A percentile compares a stretch with the other conserved stretches of the same genome.
phyloP scores from a whole-genome alignment of 2,329 filamentous ascomycete genomes.

The Colletotrichum chlorophyti region DNA sequence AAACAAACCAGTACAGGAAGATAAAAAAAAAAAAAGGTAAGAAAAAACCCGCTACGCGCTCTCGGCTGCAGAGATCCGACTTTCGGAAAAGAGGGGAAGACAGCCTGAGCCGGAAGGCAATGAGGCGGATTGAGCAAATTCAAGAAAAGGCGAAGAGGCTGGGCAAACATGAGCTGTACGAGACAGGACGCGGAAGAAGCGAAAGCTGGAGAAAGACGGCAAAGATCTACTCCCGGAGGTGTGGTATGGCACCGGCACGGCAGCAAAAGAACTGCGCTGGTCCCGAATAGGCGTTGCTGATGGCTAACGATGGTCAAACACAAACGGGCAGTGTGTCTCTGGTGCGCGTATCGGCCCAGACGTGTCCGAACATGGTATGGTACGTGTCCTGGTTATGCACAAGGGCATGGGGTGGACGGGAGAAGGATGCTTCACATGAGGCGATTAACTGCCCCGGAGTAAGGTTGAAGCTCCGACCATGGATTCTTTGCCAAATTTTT shows the following conservation, averaged over 20 bases:
- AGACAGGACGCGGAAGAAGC: too few relatives aligned
- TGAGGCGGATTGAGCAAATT: conserved; percentile 32
- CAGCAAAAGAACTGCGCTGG: neutral
- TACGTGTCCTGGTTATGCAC: neutral
- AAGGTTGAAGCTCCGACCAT: too few relatives aligned
- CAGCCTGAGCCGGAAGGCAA: neutral
- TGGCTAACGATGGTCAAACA: too few relatives aligned
- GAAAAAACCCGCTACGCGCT: too few relatives aligned
- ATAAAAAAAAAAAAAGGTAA: neutral
- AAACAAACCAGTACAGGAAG: neutral
- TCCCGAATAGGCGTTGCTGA: neutral
- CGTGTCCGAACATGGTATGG: neutral
- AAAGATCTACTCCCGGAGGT: neutral
- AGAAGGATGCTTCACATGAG: neutral
- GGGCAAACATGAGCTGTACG: conserved; percentile 1
- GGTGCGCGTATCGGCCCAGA: neutral
- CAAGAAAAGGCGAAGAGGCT: conserved; percentile 9
- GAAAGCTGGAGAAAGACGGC: neutral
- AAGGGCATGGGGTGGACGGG: neutral
- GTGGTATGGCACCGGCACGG: neutral
- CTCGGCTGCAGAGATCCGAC: neutral
- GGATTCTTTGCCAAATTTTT: too few relatives aligned
- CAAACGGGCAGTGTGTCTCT: too few relatives aligned
- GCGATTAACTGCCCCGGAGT: neutral
- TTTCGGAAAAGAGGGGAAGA: too few relatives aligned